Evolutionary conservation across 345 rosid species (phyloP).

Genomic region (Brassica incana): DNA sequence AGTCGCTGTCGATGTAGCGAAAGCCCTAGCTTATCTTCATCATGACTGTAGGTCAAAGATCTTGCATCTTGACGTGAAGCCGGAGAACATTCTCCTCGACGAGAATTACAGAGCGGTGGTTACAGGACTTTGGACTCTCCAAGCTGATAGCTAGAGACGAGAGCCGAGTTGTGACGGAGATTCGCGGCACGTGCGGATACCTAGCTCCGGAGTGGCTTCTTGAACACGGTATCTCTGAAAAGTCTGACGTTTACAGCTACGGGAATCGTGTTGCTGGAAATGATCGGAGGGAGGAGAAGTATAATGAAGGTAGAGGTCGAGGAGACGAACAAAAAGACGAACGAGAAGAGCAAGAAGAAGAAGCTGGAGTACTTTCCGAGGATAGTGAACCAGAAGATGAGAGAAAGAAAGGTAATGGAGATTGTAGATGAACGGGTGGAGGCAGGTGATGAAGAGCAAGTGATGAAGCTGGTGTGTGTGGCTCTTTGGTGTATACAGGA

Average conservation of each 20-base stretch:
- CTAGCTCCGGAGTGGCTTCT: constrained; percentile 79
- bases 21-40: constrained; percentile 68
- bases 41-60: constrained; percentile 69
- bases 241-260: constrained; percentile 72
- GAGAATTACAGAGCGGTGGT: constrained; percentile 57
- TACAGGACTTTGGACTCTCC: constrained; percentile 67
- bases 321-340: constrained; percentile 35
- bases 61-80: constrained; percentile 74
- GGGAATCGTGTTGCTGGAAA: constrained; percentile 78
- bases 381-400: constrained; percentile 58
- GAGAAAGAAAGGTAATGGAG: constrained; percentile 68
- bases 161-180: constrained; percentile 56
- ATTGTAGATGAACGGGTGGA: constrained; percentile 62
- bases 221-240: constrained; percentile 61
- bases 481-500: constrained; percentile 97
- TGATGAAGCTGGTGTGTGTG: constrained; percentile 54
- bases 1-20: constrained; percentile 67
- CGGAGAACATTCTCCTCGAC: constrained; percentile 62
- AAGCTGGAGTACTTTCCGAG: constrained; percentile 70
- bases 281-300: constrained; percentile 67
- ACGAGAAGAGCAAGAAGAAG: constrained; percentile 30
- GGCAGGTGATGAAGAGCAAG: constrained; percentile 68
- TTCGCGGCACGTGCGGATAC: constrained; percentile 66
- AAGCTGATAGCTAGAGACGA: constrained; percentile 58
- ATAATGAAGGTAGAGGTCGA: constrained; percentile 45